A percentile compares a stretch with the other conserved stretches of the same genome.
These are phyloP conservation scores for Quercus dentata DNA, from an alignment of 306 rosid species.

Conservation along the genomic window DNA sequence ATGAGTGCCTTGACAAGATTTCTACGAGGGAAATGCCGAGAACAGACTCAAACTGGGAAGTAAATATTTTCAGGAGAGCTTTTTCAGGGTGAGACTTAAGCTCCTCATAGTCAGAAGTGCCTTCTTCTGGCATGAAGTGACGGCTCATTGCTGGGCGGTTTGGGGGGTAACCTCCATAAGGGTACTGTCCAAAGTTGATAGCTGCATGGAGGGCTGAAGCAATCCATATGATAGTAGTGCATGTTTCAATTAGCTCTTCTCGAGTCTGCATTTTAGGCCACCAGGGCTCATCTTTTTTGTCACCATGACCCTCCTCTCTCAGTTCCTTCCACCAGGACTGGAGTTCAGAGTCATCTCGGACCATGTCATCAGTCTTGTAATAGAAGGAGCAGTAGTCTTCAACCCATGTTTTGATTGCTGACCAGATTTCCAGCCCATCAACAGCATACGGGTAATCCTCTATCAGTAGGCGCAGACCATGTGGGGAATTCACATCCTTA, in stretches of 20 bases:
- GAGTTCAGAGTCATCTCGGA: conserved; percentile 47
- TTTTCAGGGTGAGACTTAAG: conserved; percentile 48
- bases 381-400: conserved; percentile 56
- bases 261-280: conserved; percentile 69
- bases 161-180: conserved; percentile 61
- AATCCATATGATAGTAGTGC: conserved; percentile 64
- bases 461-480: conserved; percentile 54
- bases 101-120: conserved; percentile 47
- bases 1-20: conserved; percentile 65
- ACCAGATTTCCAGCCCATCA: conserved; percentile 81
- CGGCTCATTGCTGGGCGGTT: conserved; percentile 58
- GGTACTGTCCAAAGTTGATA: conserved; percentile 73
- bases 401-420: conserved; percentile 61
- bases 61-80: conserved; percentile 58
- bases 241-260: conserved; percentile 48
- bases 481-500: conserved; percentile 45
- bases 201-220: conserved; percentile 82
- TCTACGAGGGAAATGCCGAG: conserved; percentile 66
- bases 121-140: conserved; percentile 52
- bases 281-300: conserved; percentile 66
- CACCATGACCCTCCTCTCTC: conserved; percentile 61
- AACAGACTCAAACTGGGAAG: conserved; percentile 44
- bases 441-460: conserved; percentile 84
- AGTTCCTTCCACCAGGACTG: conserved; percentile 83
- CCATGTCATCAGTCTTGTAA: conserved; percentile 33